phyloP scores from a whole-genome alignment of 306 rosid species.

The Cucumis cinereus region DNA sequence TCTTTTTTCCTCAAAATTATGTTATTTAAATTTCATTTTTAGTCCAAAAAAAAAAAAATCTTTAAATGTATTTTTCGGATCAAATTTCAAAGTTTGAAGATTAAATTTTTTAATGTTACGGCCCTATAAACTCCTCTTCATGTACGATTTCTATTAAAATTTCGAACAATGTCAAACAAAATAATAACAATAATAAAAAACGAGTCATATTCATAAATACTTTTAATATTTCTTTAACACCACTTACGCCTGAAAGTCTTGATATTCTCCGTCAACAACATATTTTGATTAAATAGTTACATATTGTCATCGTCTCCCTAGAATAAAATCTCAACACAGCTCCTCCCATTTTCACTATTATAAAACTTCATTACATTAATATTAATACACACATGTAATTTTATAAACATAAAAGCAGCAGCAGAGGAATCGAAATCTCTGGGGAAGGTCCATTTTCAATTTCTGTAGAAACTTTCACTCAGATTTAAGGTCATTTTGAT shows the following conservation, averaged over 20 bases:
- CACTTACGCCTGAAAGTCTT: background rate
- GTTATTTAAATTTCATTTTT: too few species aligned
- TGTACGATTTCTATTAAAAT: too few species aligned
- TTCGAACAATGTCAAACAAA: background rate
- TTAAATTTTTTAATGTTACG: too few species aligned
- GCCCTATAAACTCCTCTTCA: background rate
- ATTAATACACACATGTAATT: background rate
- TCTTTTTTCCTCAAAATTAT: too few species aligned
- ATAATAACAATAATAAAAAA: background rate
- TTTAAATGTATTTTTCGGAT: too few species aligned
- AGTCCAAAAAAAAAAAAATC: too few species aligned
- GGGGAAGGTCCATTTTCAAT: background rate
- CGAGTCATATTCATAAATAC: background rate
- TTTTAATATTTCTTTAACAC: background rate
- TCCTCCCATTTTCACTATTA: background rate
- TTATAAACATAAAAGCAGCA: background rate
- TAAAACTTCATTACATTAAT: background rate
- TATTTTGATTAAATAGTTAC: background rate
- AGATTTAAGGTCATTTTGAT: slow-evolving; percentile 34
- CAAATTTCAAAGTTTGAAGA: too few species aligned
- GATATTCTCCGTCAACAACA: background rate
- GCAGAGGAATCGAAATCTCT: background rate
- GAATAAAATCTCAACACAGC: background rate
- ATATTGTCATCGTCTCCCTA: background rate
- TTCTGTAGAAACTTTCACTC: slow-evolving; percentile 20